Conservation (phyloP, 306 rosid species). For the Pachyrhizus erosus region DNA sequence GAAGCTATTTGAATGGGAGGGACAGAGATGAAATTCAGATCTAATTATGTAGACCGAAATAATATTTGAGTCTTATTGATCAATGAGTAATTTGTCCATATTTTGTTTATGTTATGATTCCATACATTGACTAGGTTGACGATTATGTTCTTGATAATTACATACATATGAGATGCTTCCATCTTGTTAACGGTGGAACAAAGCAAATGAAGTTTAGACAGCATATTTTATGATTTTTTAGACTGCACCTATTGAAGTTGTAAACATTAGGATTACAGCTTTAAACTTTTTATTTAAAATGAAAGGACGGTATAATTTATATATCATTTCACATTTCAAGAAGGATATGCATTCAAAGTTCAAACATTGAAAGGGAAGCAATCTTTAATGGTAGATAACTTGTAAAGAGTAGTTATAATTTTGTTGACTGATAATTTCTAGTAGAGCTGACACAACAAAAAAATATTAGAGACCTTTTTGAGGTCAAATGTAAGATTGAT, state of each 20-base stretch:
- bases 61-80: not conserved
- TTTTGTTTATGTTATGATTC: not conserved
- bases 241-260: not conserved
- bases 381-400: conserved; percentile 6
- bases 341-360: not conserved
- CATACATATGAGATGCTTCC: not conserved
- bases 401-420: not conserved
- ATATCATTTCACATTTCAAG: not conserved
- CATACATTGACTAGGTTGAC: not conserved
- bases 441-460: not conserved
- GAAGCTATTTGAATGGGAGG: conserved; percentile 11
- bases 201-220: not conserved
- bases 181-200: not conserved
- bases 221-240: not conserved
- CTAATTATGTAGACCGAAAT: not conserved
- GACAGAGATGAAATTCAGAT: not conserved
- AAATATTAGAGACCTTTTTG: not conserved
- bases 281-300: not conserved
- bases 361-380: not conserved
- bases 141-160: not conserved
- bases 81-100: not conserved
- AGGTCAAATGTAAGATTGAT: not conserved
- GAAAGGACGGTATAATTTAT: not conserved
- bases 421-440: not conserved
- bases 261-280: not conserved